These are phyloP conservation scores for Claviceps spartinae DNA, from an alignment of 2,329 filamentous ascomycete species.

Conservation along the genomic window DNA sequence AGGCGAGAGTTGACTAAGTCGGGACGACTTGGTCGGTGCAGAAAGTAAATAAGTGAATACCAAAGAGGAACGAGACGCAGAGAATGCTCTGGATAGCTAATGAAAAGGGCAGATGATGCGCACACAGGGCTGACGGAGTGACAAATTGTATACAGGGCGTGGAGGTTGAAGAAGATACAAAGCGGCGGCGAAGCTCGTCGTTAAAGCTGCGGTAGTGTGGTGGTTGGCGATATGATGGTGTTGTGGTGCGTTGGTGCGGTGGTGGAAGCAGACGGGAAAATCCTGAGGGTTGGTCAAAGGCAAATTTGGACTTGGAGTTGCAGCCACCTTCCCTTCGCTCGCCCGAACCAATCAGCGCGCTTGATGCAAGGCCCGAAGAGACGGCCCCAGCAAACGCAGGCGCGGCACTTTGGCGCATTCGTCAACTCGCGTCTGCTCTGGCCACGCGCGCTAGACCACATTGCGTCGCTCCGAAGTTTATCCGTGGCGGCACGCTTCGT, in stretches of 20 bases:
- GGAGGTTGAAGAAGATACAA: conserved; percentile 5
- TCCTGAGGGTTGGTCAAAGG: conserved; percentile 19
- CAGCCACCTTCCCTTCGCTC: conserved; percentile 1
- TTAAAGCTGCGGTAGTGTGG: conserved; percentile 3
- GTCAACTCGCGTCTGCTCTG: neutral
- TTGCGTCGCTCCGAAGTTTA: conserved; percentile 15
- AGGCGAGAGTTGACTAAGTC: neutral
- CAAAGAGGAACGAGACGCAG: conserved; percentile 2
- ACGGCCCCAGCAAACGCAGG: neutral
- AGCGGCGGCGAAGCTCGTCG: conserved; percentile 7
- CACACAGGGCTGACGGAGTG: conserved; percentile 3
- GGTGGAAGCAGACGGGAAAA: conserved; percentile 15
- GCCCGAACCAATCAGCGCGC: neutral
- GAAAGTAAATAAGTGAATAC: neutral
- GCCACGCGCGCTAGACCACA: neutral
- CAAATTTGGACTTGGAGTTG: conserved; percentile 18
- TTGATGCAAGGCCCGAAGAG: conserved; percentile 2
- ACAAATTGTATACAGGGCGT: conserved; percentile 6
- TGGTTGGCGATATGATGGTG: neutral
- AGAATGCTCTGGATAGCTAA: conserved; percentile 4
- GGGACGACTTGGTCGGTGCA: neutral
- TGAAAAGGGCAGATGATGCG: conserved; percentile 4
- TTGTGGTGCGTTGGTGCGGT: neutral
- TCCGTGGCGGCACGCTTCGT: conserved; percentile 11
- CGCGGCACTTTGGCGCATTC: neutral